Evolutionary conservation across 225 moss, liverwort and hornwort genomes (phyloP).

Genomic region (Bryum argenteum): DNA sequence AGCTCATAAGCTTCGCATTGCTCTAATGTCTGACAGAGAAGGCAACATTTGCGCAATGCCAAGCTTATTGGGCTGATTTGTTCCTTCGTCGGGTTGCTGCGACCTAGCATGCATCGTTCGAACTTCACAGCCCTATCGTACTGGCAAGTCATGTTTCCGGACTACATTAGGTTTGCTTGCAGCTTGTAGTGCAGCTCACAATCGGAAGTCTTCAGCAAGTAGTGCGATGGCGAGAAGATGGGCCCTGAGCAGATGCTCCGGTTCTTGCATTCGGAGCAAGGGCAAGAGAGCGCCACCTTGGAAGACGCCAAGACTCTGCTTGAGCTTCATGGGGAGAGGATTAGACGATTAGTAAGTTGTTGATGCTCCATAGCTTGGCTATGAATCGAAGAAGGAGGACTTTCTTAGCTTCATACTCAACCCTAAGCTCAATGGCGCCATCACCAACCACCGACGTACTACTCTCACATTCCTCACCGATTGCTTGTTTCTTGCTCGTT

Average conservation of each 20-base stretch:
- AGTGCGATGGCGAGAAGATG: constrained; percentile 61
- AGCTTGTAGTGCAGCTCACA: no score
- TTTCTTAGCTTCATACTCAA: constrained; percentile 62
- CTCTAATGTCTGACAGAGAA: no score
- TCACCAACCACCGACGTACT: constrained; percentile 41
- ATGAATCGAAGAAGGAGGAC: constrained; percentile 49
- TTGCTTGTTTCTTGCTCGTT: no score
- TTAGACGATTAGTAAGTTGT: constrained; percentile 31
- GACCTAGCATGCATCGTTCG: no score
- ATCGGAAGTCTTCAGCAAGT: constrained; percentile 54
- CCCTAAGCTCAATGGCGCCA: constrained; percentile 54
- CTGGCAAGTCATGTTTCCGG: no score
- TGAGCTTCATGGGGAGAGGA: constrained; percentile 41
- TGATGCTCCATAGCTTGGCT: constrained; percentile 42
- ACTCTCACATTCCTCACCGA: not conserved
- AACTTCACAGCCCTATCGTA: no score
- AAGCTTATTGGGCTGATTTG: no score
- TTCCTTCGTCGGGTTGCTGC: no score
- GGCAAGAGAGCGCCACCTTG: constrained; percentile 44
- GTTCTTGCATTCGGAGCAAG: constrained; percentile 67
- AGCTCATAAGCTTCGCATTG: no score
- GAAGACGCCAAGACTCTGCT: constrained; percentile 52
- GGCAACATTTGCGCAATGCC: no score
- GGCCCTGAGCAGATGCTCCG: constrained; percentile 49
- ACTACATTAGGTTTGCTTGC: no score